Percentiles rank a stretch among this genome's conserved stretches.
phyloP scores from a whole-genome alignment of 352 stramenopile genomes.

The Thalassiosira exigua region DNA sequence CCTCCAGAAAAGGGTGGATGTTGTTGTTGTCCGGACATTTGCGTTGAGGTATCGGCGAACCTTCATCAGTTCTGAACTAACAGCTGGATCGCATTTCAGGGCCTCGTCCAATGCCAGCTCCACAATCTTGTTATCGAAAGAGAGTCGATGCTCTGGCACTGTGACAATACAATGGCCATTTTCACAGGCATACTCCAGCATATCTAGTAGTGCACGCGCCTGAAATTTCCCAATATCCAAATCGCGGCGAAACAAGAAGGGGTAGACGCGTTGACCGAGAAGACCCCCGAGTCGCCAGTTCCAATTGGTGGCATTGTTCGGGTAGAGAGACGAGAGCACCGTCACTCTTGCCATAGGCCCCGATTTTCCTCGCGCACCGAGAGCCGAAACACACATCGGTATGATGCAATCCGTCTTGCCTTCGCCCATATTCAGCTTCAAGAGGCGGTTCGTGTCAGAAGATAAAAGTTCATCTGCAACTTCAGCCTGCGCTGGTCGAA shows the following conservation, averaged over 20 bases:
- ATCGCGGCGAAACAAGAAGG: constrained; percentile 13
- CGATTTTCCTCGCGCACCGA: not conserved
- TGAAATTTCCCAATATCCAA: not conserved
- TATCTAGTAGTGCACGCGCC: not conserved
- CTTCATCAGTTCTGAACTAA: not conserved
- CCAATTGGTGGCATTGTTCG: constrained; percentile 6
- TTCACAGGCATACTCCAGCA: not conserved
- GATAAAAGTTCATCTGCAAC: constrained; percentile 4
- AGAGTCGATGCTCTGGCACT: constrained; percentile 21
- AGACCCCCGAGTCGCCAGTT: constrained; percentile 9
- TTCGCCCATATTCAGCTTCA: constrained; percentile 23
- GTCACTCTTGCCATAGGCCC: not conserved
- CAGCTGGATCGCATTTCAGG: not conserved
- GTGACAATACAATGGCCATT: constrained; percentile 9
- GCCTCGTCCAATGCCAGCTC: constrained; percentile 1
- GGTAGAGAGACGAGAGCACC: constrained; percentile 13
- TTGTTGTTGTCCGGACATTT: not conserved
- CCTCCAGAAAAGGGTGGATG: no score
- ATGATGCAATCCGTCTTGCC: constrained; percentile 13
- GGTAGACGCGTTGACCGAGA: constrained; percentile 6
- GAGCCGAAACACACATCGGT: not conserved
- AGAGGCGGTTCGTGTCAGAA: not conserved
- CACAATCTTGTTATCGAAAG: constrained; percentile 24
- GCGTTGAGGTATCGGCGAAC: not conserved
- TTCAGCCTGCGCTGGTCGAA: not conserved